Conservation (phyloP, 169 alveolate genomes). For the Babesia ovis region DNA sequence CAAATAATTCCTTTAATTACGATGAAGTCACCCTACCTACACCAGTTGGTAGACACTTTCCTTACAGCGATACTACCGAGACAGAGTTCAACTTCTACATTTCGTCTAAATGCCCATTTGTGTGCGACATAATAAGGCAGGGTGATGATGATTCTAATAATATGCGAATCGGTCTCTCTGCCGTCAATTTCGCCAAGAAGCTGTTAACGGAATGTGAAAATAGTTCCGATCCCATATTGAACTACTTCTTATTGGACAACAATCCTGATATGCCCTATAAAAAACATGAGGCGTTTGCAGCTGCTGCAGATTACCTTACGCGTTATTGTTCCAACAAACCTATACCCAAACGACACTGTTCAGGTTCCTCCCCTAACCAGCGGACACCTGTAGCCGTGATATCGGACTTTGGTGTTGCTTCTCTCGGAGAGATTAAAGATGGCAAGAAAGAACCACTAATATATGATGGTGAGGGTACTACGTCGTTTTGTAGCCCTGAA, state of each 20-base stretch:
- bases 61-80: background rate
- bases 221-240: background rate
- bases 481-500: conserved; percentile 60
- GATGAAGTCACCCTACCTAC: background rate
- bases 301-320: background rate
- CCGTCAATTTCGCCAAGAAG: conserved; percentile 6
- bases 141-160: background rate
- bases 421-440: conserved; percentile 22
- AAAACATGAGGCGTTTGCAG: background rate
- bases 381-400: conserved; percentile 13
- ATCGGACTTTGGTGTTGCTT: conserved; percentile 60
- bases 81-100: background rate
- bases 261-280: background rate
- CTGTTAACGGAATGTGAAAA: background rate
- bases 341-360: background rate
- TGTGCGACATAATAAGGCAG: conserved; percentile 16
- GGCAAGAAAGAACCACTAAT: conserved; percentile 22
- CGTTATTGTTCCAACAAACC: background rate
- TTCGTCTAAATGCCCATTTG: background rate
- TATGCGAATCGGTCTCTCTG: conserved; percentile 14
- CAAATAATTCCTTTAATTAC: background rate
- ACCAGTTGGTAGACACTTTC: conserved; percentile 10
- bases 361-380: background rate
- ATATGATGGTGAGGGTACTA: conserved; percentile 62
- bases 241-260: background rate